Conservation (phyloP, 768 basidiomycete genomes). For the Naganishia randhawae region DNA sequence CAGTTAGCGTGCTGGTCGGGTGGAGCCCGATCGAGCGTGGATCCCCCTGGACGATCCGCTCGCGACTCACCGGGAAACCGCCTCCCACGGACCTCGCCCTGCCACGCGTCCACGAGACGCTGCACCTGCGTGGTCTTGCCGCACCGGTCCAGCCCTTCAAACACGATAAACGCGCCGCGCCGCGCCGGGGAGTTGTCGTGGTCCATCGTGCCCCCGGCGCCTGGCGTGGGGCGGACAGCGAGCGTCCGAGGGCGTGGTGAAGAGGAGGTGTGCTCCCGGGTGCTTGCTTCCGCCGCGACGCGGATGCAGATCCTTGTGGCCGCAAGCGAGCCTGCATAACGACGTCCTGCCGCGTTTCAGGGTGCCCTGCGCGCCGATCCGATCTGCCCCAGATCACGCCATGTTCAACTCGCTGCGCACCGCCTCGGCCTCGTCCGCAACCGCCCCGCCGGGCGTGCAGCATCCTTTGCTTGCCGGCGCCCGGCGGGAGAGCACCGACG, state of each 20-base stretch:
- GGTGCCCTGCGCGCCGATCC: too few relatives aligned
- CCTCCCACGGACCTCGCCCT: constrained; percentile 59
- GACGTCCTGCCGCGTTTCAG: too few relatives aligned
- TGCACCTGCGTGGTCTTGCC: constrained; percentile 88
- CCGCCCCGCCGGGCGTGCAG: constrained; percentile 28
- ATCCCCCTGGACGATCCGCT: not conserved
- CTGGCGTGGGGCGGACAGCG: too few relatives aligned
- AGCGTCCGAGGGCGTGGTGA: too few relatives aligned
- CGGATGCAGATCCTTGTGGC: too few relatives aligned
- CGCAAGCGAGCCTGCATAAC: too few relatives aligned
- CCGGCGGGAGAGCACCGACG: constrained; percentile 24
- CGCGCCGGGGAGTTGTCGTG: too few relatives aligned
- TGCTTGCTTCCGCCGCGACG: too few relatives aligned
- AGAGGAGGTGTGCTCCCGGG: too few relatives aligned
- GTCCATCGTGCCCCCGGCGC: too few relatives aligned
- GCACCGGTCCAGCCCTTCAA: constrained; percentile 92
- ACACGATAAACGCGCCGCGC: constrained; percentile 65
- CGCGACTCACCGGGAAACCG: constrained; percentile 90
- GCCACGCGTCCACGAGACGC: constrained; percentile 60
- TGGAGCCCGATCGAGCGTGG: not conserved
- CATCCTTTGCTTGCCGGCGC: constrained; percentile 33
- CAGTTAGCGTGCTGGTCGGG: not conserved
- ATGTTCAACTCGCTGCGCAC: constrained; percentile 42
- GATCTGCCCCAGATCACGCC: too few relatives aligned
- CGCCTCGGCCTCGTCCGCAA: constrained; percentile 33